These are phyloP conservation scores for Colletotrichum eremochloae DNA, from an alignment of 2,329 filamentous ascomycete species.

Conservation along the genomic window DNA sequence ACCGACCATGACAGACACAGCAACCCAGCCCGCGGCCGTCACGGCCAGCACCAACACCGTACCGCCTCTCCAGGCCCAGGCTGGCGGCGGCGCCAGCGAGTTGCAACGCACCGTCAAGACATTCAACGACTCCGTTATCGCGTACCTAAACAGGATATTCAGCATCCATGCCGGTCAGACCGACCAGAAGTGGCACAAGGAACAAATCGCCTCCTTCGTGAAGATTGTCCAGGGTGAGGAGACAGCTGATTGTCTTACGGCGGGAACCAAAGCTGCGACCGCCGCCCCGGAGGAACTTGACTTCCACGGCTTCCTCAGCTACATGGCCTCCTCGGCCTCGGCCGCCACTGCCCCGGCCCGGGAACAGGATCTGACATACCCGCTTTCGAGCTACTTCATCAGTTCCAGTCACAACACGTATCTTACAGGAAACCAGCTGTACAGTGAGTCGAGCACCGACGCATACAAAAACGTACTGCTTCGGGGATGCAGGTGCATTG, in stretches of 20 bases:
- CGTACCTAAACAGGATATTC: slow-evolving; percentile 63
- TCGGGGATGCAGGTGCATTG: slow-evolving; percentile 89
- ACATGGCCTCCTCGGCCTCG: slow-evolving; percentile 67
- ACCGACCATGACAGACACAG: slow-evolving; percentile 27
- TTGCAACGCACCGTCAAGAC: slow-evolving; percentile 56
- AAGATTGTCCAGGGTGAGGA: slow-evolving; percentile 59
- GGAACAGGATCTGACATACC: slow-evolving; percentile 74
- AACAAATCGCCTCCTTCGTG: slow-evolving; percentile 61
- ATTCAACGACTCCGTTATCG: slow-evolving; percentile 56
- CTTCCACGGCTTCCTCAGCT: slow-evolving; percentile 64
- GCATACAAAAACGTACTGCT: slow-evolving; percentile 88
- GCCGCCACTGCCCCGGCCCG: slow-evolving; percentile 57
- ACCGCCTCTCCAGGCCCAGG: slow-evolving; percentile 48
- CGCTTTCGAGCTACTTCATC: slow-evolving; percentile 91
- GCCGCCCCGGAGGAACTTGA: slow-evolving; percentile 55
- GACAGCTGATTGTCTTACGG: slow-evolving; percentile 27
- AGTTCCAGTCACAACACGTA: slow-evolving; percentile 97
- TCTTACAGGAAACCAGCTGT: slow-evolving; percentile 88
- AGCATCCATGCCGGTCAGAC: slow-evolving; percentile 56
- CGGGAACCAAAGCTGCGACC: slow-evolving; percentile 33
- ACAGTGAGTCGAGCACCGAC: slow-evolving; percentile 86
- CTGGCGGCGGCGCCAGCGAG: slow-evolving; percentile 63
- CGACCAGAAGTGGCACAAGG: slow-evolving; percentile 59
- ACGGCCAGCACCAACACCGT: slow-evolving; percentile 4
- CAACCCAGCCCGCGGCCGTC: slow-evolving; percentile 9